These are phyloP conservation scores for Lachancea mirantina DNA, from an alignment of 805 yeast species.

Conservation along the genomic window DNA sequence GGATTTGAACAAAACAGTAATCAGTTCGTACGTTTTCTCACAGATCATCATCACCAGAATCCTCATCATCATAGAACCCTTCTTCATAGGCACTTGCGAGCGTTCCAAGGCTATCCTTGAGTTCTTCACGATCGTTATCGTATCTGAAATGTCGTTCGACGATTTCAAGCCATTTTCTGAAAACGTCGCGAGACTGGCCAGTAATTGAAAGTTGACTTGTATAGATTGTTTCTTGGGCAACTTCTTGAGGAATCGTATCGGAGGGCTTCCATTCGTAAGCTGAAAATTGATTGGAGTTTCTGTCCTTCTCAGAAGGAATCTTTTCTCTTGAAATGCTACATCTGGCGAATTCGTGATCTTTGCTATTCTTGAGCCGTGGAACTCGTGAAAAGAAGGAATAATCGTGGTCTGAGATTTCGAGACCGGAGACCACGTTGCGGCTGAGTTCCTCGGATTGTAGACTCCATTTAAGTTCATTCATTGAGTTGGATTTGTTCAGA, in stretches of 20 bases:
- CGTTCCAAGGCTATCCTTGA: slow-evolving; percentile 41
- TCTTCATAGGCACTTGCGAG: slow-evolving; percentile 42
- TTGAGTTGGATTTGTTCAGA: slow-evolving; percentile 10
- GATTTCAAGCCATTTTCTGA: slow-evolving; percentile 27
- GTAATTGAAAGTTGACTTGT: slow-evolving; percentile 15
- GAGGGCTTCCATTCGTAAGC: slow-evolving; percentile 22
- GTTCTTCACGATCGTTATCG: slow-evolving; percentile 46
- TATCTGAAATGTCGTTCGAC: slow-evolving; percentile 28
- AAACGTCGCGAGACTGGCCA: slow-evolving; percentile 26
- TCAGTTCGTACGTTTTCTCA: too few relatives aligned
- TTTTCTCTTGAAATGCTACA: slow-evolving; percentile 18
- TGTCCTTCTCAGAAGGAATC: slow-evolving; percentile 1
- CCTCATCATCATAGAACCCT: slow-evolving; percentile 46
- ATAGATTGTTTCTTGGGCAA: slow-evolving; percentile 7
- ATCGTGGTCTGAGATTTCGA: slow-evolving; percentile 6
- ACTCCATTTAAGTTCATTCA: slow-evolving; percentile 13
- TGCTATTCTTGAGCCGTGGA: slow-evolving; percentile 9
- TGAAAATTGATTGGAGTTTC: too few relatives aligned
- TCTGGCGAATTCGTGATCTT: slow-evolving; percentile 16
- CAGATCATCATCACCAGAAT: slow-evolving; percentile 37
- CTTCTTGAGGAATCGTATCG: slow-evolving; percentile 24
- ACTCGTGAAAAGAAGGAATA: slow-evolving; percentile 20
- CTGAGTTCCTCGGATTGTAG: slow-evolving; percentile 18
- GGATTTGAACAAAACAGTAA: too few relatives aligned
- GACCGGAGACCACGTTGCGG: slow-evolving; percentile 22